These are phyloP conservation scores for Oleoguttula mirabilis DNA, from an alignment of 495 filamentous ascomycete species.

Conservation along the genomic window DNA sequence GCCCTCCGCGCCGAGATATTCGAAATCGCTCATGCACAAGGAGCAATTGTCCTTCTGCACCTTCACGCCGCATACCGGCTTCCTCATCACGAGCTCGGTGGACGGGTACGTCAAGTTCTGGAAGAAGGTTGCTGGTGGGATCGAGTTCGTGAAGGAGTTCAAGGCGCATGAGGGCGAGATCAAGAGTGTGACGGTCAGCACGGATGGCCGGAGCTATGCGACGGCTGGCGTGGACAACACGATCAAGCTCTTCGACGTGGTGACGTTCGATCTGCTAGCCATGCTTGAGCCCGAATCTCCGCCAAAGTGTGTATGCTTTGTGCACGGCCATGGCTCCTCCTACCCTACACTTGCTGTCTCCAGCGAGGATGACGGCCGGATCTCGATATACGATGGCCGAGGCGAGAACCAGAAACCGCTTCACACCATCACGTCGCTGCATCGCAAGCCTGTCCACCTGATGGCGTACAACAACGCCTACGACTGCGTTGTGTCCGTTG, in stretches of 20 bases:
- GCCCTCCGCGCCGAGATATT: slow-evolving; percentile 71
- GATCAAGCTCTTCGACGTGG: slow-evolving; percentile 90
- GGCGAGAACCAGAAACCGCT: slow-evolving; percentile 64
- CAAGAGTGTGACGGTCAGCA: slow-evolving; percentile 64
- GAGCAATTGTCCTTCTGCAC: slow-evolving; percentile 80
- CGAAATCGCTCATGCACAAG: slow-evolving; percentile 96
- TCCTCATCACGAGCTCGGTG: slow-evolving; percentile 81
- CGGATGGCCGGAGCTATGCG: slow-evolving; percentile 88
- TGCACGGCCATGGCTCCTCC: slow-evolving; percentile 78
- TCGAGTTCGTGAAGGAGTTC: slow-evolving; percentile 98
- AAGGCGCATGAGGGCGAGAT: slow-evolving; percentile 80
- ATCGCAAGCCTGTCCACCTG: slow-evolving; percentile 63
- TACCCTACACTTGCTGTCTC: slow-evolving; percentile 82
- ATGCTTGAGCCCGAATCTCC: slow-evolving; percentile 63
- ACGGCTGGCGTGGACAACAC: slow-evolving; percentile 78
- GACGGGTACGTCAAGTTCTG: slow-evolving; percentile 98
- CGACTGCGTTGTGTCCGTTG: slow-evolving; percentile 80
- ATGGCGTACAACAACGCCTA: slow-evolving; percentile 83
- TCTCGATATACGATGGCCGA: slow-evolving; percentile 79
- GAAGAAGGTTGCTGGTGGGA: slow-evolving; percentile 85
- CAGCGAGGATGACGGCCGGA: slow-evolving; percentile 55
- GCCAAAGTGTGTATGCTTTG: slow-evolving; percentile 81
- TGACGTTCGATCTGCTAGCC: slow-evolving; percentile 61
- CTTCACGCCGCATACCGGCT: slow-evolving; percentile 80
- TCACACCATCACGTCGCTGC: slow-evolving; percentile 61